A percentile compares a stretch with the other conserved stretches of the same genome.
These are phyloP conservation scores for Maudiozyma serrabonitensis DNA, from an alignment of 805 yeast genomes.

Conservation along the genomic window DNA sequence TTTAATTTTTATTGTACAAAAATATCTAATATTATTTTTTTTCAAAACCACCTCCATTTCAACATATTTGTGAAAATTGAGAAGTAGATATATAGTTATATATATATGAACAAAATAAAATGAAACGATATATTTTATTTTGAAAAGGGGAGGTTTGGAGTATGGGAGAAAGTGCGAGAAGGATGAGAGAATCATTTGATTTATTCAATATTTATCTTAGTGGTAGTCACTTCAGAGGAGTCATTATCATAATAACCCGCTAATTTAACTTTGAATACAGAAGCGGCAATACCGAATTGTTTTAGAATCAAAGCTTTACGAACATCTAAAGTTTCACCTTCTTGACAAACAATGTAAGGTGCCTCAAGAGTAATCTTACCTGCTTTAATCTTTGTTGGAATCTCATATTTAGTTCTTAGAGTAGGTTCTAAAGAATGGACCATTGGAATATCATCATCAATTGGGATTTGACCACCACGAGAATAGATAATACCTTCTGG, in stretches of 20 bases:
- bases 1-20: conserved; percentile 2
- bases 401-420: conserved; percentile 75
- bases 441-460: conserved; percentile 93
- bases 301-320: conserved; percentile 86
- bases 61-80: too few relatives aligned
- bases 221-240: conserved; percentile 25
- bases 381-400: conserved; percentile 81
- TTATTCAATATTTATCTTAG: conserved; percentile 28
- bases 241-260: conserved; percentile 74
- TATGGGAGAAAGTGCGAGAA: too few relatives aligned
- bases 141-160: too few relatives aligned
- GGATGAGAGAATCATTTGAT: too few relatives aligned
- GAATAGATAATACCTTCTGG: conserved; percentile 91
- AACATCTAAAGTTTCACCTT: conserved; percentile 77
- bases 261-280: conserved; percentile 77
- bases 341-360: conserved; percentile 69
- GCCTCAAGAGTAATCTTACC: conserved; percentile 77
- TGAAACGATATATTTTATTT: too few relatives aligned
- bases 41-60: too few relatives aligned
- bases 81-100: neutral
- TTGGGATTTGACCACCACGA: conserved; percentile 86
- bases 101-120: neutral
- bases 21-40: neutral
- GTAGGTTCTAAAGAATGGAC: conserved; percentile 93
- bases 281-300: conserved; percentile 90